phyloP scores from a whole-genome alignment of 2,329 filamentous ascomycete genomes.

The Fonsecaea pedrosoi region DNA sequence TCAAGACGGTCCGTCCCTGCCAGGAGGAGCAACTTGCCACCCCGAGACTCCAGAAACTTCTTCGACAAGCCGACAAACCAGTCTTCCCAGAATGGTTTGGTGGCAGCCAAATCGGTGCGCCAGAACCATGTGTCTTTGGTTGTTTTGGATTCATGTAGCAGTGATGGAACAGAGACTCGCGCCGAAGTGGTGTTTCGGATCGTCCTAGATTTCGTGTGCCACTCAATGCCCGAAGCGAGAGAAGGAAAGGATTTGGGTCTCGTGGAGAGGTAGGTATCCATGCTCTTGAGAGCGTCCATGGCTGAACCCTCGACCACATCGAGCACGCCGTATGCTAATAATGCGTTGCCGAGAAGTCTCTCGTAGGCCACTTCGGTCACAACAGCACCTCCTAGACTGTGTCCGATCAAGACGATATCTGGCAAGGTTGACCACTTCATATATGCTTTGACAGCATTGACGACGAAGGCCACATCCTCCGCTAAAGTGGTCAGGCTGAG shows the following conservation, averaged over 20 bases:
- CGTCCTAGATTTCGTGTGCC: conserved; percentile 89
- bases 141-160: conserved; percentile 59
- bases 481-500: conserved; percentile 76
- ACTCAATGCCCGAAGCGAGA: conserved; percentile 81
- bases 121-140: conserved; percentile 57
- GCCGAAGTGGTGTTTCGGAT: conserved; percentile 85
- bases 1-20: conserved; percentile 90
- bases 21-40: conserved; percentile 80
- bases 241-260: conserved; percentile 80
- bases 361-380: conserved; percentile 80
- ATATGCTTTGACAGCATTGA: conserved; percentile 69
- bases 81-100: conserved; percentile 89
- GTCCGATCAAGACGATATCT: conserved; percentile 81
- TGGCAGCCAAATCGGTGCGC: conserved; percentile 82
- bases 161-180: conserved; percentile 80
- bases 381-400: conserved; percentile 91
- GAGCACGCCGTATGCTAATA: conserved; percentile 86
- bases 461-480: conserved; percentile 72
- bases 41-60: conserved; percentile 77
- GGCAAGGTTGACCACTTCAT: conserved; percentile 79
- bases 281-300: conserved; percentile 90
- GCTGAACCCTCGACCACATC: conserved; percentile 97
- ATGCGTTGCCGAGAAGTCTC: conserved; percentile 67
- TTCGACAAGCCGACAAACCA: conserved; percentile 90
- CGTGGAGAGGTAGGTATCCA: conserved; percentile 88